Evolutionary conservation across 2,329 filamentous ascomycete genomes (phyloP), one percentile per base, ranked within the genome.

Genomic region (Botrytis elliptica): DNA sequence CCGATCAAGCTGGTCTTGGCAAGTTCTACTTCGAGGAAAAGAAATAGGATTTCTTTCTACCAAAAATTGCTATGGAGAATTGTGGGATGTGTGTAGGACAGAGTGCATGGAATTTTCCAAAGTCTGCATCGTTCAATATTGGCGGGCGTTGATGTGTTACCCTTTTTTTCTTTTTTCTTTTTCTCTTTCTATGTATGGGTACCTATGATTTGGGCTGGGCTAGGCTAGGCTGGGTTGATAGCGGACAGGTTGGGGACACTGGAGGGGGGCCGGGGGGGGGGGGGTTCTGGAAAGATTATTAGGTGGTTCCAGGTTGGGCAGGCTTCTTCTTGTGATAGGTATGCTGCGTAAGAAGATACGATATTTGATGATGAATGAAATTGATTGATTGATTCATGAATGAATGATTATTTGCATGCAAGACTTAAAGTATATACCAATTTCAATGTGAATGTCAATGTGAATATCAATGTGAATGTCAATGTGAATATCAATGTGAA

Each of bases 11-110:
- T 55, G 85, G 85, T 18, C 77, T 90, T 70, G 89, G 88, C 22
- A 87, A 86, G 75, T 89, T 90, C 77, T 89, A 88, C 76, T 91
- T 90, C 77, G 90, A 91, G 79, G 85, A 86, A 20, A 84, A 84
- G 75, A 80, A 80, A 68, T 81, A 77, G 70, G 42, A 25, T 36
- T 4, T 25, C 2, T 25, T 49, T 49, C 7, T 8, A 57, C 4
- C n/a, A n/a, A 40, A 42, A n/a, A 20, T 63, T 22, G 65, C 22
- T 10, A 12, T 25, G 25, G 2, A 18, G 16, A 29, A 29, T 57
- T 22, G 1, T 8, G 25, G 16, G 46, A 9, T n/a, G 10, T 2
- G 46, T 16, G 1, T 10, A 2, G 52, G 3, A 9, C 52, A 25
- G n/a, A 9, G 20, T 38, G 44, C 29, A 38, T 49, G 25, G 3